Evolutionary conservation across 1,284 basidiomycete genomes (phyloP), one percentile per base, ranked within the genome.

Genomic region (Phellopilus nigrolimitatus): DNA sequence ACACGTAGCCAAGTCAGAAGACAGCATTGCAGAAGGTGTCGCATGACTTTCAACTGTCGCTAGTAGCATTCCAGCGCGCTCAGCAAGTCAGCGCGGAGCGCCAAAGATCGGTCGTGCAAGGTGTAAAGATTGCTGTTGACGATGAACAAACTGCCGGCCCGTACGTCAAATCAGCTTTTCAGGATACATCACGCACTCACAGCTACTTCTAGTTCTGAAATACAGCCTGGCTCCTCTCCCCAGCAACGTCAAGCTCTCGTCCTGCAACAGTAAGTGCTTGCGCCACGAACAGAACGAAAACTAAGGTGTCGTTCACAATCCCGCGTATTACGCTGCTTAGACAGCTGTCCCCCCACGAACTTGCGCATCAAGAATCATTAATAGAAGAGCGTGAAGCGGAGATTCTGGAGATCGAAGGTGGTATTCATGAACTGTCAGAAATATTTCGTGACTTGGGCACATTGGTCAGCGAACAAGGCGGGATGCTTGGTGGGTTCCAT

Each of bases 361-460:
- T 98, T 24, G 93, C 93, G 31, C 95, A 95, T 66, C 97, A 99
- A 66, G 95, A 99, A 62, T 90, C 91, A 9, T 72, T 99, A 31
- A 97, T 99, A 56, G 89, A 90, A 53, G 95, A 98, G 66, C 89
- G 97, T 15, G 95, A 99, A 66, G 76, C 76, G 0, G 95, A 98
- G 64, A 99, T 99, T 54, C 82, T 89, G 39, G 95, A 98, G 64
- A 99, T 99, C 56, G 97, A 99, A 71, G 86, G 82, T 1, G 95
- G 97, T 4, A 97, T 99, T 49, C 93, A 97, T 62, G 95, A 99
- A 66, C 73, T 99, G 41, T 86, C 93, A 44, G 93, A 97, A 68
- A 98, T 99, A 62, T 99, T 99, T 77, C 81, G 92, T 37, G 95
- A 99, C 69, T 71, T 99, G 31, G 95, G 95, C 33, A 94, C 92